Percentiles rank a stretch among this genome's conserved stretches.
Conservation (phyloP, 2,329 filamentous ascomycete genomes). For the Aspergillus sp. region DNA sequence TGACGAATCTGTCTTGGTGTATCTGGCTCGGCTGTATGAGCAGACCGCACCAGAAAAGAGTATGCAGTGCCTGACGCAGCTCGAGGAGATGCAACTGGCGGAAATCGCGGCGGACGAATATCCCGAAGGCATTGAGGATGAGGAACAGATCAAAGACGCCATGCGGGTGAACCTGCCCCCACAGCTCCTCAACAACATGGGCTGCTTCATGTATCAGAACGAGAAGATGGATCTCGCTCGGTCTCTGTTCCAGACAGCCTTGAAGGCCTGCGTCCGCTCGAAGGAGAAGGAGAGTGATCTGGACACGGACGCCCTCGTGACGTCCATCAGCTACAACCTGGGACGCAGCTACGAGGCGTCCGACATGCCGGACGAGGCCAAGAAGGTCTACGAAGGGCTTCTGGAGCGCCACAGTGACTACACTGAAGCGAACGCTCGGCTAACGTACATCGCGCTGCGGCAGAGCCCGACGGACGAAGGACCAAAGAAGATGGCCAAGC, state of each 20-base stretch:
- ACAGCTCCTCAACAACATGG: slow-evolving; percentile 94
- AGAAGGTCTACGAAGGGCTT: slow-evolving; percentile 83
- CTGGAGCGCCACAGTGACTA: slow-evolving; percentile 85
- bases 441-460: slow-evolving; percentile 85
- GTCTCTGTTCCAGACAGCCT: slow-evolving; percentile 86
- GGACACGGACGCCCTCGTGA: slow-evolving; percentile 88
- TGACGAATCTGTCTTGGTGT: slow-evolving; percentile 84
- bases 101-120: slow-evolving; percentile 70
- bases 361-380: slow-evolving; percentile 75
- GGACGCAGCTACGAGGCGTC: slow-evolving; percentile 89
- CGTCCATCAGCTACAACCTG: slow-evolving; percentile 95
- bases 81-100: slow-evolving; percentile 84
- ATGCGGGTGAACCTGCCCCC: slow-evolving; percentile 80
- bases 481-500: slow-evolving; percentile 76
- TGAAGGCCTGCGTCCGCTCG: slow-evolving; percentile 81
- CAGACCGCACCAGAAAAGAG: slow-evolving; percentile 82
- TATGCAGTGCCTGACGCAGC: slow-evolving; percentile 83
- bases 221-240: slow-evolving; percentile 78
- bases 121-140: slow-evolving; percentile 59
- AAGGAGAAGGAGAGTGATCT: slow-evolving; percentile 70
- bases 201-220: slow-evolving; percentile 87
- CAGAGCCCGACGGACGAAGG: slow-evolving; percentile 81
- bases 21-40: slow-evolving; percentile 89
- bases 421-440: slow-evolving; percentile 80
- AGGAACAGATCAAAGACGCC: slow-evolving; percentile 54